Evolutionary conservation across 129 eudicot genomes (phyloP), one percentile per base, ranked within the genome.

Genomic region (Silybum marianum): DNA sequence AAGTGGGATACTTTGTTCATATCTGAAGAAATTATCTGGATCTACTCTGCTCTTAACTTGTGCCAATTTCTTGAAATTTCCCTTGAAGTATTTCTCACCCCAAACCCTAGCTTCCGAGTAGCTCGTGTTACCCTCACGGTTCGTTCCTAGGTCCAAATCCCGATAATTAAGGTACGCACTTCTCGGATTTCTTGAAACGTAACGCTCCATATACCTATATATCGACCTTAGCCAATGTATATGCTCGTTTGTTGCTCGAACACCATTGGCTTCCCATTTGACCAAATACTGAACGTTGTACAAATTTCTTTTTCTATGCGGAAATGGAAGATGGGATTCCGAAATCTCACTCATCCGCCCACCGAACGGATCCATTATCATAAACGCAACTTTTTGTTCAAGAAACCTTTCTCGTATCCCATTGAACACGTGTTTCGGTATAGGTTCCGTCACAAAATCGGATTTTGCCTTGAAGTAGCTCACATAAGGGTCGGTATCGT

Each of bases 301-400:
- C 74, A 91, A 38, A 62, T 86, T 91, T 32, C 90, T 89, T 65
- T 54, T 66, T 38, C 93, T 81, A 32, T 89, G 94, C 6, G 94
- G 97, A 81, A 86, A 91, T 7, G 94, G 89, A 21, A 81, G 80
- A 18, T 71, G 87, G 4, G 91, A 73, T 26, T 86, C 86, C 2
- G 88, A 60, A 18, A 86, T 84, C 51, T 87, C 86, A 21, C 77
- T 80, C 93, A 91, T 91, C 7, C 75, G 66, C 28, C 93, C 97
- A 21, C 97, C 93, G 5, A 80, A 87, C 1, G 92, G 93, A 0
- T 87, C 92, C 84, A 89, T 83, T 23, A 85, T 75, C 71, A 89
- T 68, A 72, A 85, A 84, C 7, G 79, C 83, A 0, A 71, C 83
- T 28, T 84, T 86, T 67, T 85, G 86, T 62, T 80, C 75, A 24